Conservation (phyloP, 1,284 basidiomycete species). For the Porodaedalea pini region DNA sequence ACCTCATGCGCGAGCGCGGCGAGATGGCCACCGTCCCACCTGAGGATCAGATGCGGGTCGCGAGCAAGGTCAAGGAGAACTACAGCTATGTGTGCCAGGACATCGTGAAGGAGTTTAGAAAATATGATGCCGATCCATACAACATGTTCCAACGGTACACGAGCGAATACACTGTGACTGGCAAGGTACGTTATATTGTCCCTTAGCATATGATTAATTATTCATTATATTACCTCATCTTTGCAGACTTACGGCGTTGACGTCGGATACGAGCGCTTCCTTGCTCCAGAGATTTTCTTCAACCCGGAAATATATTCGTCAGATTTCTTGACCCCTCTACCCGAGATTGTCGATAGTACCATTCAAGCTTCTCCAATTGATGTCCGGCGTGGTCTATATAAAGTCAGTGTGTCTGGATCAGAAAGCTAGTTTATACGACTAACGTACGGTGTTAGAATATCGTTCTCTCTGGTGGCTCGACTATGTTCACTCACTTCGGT, state of each 20-base stretch:
- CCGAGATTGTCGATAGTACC: conserved; percentile 94
- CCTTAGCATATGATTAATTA: background rate
- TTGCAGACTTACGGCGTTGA: conserved; percentile 84
- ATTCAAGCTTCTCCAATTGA: conserved; percentile 97
- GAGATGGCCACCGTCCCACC: conserved; percentile 89
- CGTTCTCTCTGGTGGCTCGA: conserved; percentile 91
- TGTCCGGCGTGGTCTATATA: conserved; percentile 91
- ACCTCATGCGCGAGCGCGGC: conserved; percentile 92
- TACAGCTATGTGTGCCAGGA: conserved; percentile 99
- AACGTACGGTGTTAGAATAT: conserved; percentile 64
- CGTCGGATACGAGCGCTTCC: conserved; percentile 98
- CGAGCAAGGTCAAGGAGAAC: conserved; percentile 96
- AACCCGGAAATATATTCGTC: conserved; percentile 99
- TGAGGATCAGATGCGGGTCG: conserved; percentile 93
- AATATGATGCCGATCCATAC: conserved; percentile 95
- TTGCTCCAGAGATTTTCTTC: conserved; percentile 99
- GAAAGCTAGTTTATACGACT: background rate
- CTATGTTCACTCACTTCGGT: conserved; percentile 98
- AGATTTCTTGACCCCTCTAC: conserved; percentile 96
- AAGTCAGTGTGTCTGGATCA: conserved; percentile 47
- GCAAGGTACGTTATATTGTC: conserved; percentile 71
- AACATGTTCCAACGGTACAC: conserved; percentile 96
- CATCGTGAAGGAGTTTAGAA: conserved; percentile 98
- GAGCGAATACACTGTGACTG: conserved; percentile 90
- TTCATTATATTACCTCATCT: background rate